phyloP scores from a whole-genome alignment of 768 basidiomycete genomes.

The Termitomyces sp. region DNA sequence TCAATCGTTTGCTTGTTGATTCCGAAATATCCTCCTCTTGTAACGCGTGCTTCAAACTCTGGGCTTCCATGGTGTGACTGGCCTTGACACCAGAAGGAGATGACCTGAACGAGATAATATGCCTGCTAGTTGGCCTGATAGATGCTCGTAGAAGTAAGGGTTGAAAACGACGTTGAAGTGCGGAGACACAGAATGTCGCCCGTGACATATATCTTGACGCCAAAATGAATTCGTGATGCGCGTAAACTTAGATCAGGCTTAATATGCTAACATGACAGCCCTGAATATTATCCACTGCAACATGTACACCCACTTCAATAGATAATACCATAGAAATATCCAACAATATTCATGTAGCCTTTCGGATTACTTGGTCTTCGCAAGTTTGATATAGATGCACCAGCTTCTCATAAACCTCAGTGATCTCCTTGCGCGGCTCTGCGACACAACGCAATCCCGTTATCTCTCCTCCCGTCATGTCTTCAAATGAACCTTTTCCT shows the following conservation, averaged over 20 bases:
- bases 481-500: constrained; percentile 50
- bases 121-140: neutral
- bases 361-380: constrained; percentile 43
- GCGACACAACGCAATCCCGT: constrained; percentile 57
- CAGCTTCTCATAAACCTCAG: constrained; percentile 46
- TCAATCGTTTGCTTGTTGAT: constrained; percentile 9
- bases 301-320: neutral
- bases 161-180: constrained; percentile 1
- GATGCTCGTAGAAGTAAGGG: neutral
- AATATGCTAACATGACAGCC: neutral
- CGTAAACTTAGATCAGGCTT: neutral
- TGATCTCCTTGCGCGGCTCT: constrained; percentile 40
- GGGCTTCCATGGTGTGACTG: constrained; percentile 7
- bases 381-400: constrained; percentile 48
- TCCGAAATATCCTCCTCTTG: neutral
- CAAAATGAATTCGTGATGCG: neutral
- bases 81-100: neutral
- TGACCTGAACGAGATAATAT: neutral
- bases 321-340: neutral
- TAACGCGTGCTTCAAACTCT: constrained; percentile 8
- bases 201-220: constrained; percentile 10
- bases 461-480: constrained; percentile 51
- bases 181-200: neutral
- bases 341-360: neutral
- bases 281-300: neutral